Base-by-base conservation (phyloP, 805 yeast genomes). In the Torulaspora franciscae region DNA sequence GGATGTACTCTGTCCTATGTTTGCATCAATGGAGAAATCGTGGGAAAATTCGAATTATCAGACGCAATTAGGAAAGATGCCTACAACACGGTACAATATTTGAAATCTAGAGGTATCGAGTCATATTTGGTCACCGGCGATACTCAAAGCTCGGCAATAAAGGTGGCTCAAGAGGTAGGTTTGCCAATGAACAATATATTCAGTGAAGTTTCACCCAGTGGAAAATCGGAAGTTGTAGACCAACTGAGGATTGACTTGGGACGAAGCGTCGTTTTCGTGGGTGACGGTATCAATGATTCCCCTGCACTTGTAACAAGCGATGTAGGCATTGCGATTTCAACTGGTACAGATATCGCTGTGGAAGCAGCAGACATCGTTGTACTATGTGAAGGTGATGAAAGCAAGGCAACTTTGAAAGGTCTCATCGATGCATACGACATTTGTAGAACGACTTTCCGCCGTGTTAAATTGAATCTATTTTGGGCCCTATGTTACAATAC, bases 271-370 rank as follows among this genome's bases (percentile, higher is more conserved):
- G 91, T 90, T 5, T 89, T 95, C 72, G 83, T 93, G 17, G 99
- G 99, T 30, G 99, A 93, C 67, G 99, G 99, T 48, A 86, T 93
- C 53, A 93, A 93, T 64, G 99, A 93, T 62, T 95, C 98, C 0
- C 97, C 99, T 0, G 98, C 98, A 0, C 73, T 93, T 44, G 95
- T 87, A 1, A 76, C 83, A 45, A 85, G 96, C 1, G 87, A 89
- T 53, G 67, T 93, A 14, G 99, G 99, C 19, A 80, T 95, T 56
- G 93, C 98, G 8, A 79, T 95, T 46, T 83, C 95, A 7, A 78
- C 95, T 0, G 96, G 98, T 4, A 86, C 98, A 0, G 98, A 93
- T 58, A 86, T 93, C 54, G 98, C 99, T 1, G 84, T 93, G 54
- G 96, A 90, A 54, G 86, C 96, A n/a, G 96, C 99, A 0, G 96